Evolutionary conservation across 2,329 filamentous ascomycete species (phyloP).

Genomic region (Aspergillus sp.): DNA sequence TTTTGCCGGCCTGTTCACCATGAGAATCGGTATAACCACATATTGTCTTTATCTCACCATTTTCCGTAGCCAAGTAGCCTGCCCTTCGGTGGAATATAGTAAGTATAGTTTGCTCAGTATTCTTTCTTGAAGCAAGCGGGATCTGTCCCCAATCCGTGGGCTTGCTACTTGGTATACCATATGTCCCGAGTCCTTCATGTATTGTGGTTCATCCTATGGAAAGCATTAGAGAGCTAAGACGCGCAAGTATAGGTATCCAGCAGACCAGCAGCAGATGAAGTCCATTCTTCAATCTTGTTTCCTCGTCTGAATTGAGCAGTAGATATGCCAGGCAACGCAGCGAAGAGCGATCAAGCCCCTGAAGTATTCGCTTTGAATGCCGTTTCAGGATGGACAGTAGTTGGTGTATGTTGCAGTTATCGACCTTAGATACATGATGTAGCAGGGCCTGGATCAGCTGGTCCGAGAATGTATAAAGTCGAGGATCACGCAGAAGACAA

Average conservation of each 20-base stretch:
- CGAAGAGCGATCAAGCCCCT: conserved; percentile 12
- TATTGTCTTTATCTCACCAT: conserved; percentile 19
- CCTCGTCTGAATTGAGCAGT: conserved; percentile 16
- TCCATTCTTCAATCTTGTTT: conserved; percentile 13
- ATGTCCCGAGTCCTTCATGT: background rate
- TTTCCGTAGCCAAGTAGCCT: conserved; percentile 11
- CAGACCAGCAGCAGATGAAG: conserved; percentile 24
- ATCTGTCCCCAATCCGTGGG: background rate
- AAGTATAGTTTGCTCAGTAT: conserved; percentile 6
- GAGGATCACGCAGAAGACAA: conserved; percentile 2
- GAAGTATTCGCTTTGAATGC: background rate
- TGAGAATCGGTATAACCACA: conserved; percentile 11
- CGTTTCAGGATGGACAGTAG: conserved; percentile 8
- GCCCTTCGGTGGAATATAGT: conserved; percentile 13
- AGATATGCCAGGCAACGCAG: conserved; percentile 18
- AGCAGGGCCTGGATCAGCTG: conserved; percentile 11
- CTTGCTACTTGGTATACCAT: conserved; percentile 5
- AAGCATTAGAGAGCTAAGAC: conserved; percentile 9
- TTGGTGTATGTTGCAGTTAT: background rate
- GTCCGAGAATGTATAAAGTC: conserved; percentile 8
- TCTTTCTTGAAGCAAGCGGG: conserved; percentile 5
- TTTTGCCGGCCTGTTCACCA: conserved; percentile 25
- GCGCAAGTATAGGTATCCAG: background rate
- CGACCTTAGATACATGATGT: background rate
- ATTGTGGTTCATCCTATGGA: conserved; percentile 16